Evolutionary conservation across 352 stramenopile genomes (phyloP).

Genomic region (Globisporangium cystogenes): DNA sequence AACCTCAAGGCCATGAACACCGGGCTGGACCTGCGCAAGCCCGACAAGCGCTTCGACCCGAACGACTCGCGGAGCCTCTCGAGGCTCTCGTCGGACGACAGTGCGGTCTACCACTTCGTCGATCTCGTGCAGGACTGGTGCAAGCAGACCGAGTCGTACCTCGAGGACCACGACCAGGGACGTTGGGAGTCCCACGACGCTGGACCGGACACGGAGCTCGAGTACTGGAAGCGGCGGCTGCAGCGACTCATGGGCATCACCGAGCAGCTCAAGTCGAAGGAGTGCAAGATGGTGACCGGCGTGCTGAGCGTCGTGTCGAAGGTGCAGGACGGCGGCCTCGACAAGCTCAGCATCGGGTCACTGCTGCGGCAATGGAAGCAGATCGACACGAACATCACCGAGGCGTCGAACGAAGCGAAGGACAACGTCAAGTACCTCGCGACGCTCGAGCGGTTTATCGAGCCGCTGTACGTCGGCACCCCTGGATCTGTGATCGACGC

Average conservation of each 20-base stretch:
- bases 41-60: slow-evolving; percentile 76
- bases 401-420: slow-evolving; percentile 80
- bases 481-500: slow-evolving; percentile 61
- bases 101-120: slow-evolving; percentile 75
- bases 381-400: slow-evolving; percentile 86
- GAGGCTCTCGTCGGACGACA: slow-evolving; percentile 60
- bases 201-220: slow-evolving; percentile 75
- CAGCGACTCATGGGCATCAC: slow-evolving; percentile 86
- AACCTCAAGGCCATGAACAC: slow-evolving; percentile 88
- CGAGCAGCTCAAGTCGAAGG: slow-evolving; percentile 86
- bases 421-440: slow-evolving; percentile 86
- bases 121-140: slow-evolving; percentile 89
- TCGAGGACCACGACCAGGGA: slow-evolving; percentile 79
- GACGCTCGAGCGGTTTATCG: slow-evolving; percentile 83
- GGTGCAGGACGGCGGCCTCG: slow-evolving; percentile 49
- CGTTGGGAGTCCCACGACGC: slow-evolving; percentile 80
- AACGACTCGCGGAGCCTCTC: slow-evolving; percentile 66
- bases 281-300: slow-evolving; percentile 84
- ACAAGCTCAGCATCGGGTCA: slow-evolving; percentile 55
- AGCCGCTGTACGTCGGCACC: slow-evolving; percentile 67
- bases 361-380: slow-evolving; percentile 82
- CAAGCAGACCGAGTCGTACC: slow-evolving; percentile 79
- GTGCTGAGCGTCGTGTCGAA: slow-evolving; percentile 83
- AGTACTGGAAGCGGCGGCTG: slow-evolving; percentile 83
- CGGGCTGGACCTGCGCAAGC: slow-evolving; percentile 83